phyloP scores from a whole-genome alignment of 192 early-diverging fungal genomes.

The Backusella luteola region DNA sequence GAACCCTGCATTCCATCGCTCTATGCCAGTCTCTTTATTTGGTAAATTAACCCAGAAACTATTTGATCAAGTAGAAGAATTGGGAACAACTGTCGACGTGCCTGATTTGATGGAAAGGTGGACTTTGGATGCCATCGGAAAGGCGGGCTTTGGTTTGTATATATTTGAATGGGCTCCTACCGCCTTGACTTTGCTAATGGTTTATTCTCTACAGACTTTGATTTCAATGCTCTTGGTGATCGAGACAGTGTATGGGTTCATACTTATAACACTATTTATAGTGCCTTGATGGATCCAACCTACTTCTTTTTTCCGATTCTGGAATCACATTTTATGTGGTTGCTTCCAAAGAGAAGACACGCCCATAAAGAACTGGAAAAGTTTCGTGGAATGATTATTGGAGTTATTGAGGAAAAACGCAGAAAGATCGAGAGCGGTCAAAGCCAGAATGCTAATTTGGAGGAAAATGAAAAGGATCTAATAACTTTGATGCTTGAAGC shows the following conservation, averaged over 20 bases:
- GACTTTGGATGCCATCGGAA: background rate
- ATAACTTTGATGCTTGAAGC: background rate
- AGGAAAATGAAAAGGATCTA: background rate
- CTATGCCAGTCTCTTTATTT: conserved; percentile 19
- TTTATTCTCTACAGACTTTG: background rate
- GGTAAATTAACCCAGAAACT: background rate
- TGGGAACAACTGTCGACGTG: background rate
- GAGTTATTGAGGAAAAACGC: background rate
- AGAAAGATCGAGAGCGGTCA: background rate
- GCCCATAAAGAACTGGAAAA: background rate
- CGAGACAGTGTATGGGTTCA: background rate
- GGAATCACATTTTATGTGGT: background rate
- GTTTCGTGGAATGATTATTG: background rate
- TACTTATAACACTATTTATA: background rate
- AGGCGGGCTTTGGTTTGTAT: background rate
- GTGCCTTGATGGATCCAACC: background rate
- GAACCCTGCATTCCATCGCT: conserved; percentile 20
- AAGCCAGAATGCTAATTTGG: background rate
- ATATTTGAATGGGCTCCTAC: background rate
- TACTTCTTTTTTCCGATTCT: background rate
- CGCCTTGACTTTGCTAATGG: background rate
- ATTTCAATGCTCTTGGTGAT: background rate
- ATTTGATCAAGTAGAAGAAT: background rate
- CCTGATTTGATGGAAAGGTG: background rate
- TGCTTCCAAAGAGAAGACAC: background rate